phyloP scores from a whole-genome alignment of 148 eudicot species.

The Chenopodium quinoa region DNA sequence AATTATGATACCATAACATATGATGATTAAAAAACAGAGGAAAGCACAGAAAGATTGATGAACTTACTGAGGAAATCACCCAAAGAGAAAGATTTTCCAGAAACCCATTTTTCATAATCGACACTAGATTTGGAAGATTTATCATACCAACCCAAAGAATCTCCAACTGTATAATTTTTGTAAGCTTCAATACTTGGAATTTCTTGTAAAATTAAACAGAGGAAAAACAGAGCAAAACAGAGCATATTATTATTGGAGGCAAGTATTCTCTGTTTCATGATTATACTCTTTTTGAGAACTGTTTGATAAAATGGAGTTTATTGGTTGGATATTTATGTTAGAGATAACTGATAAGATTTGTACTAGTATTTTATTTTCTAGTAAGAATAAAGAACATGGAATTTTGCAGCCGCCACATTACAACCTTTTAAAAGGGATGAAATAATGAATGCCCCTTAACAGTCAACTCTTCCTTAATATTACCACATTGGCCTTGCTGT shows the following conservation, averaged over 20 bases:
- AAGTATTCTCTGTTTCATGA: constrained; percentile 13
- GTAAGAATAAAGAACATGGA: constrained; percentile 11
- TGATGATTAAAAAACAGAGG: neutral
- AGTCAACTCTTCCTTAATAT: constrained; percentile 14
- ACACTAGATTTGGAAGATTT: constrained; percentile 46
- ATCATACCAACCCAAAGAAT: constrained; percentile 81
- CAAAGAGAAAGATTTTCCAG: constrained; percentile 59
- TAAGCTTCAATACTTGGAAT: constrained; percentile 43
- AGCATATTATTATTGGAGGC: neutral
- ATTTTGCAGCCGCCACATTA: constrained; percentile 16
- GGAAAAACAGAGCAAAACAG: constrained; percentile 19
- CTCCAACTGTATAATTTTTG: constrained; percentile 92
- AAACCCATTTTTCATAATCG: constrained; percentile 77
- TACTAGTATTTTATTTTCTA: neutral
- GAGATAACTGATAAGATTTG: neutral
- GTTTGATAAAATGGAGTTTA: neutral
- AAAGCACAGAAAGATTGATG: neutral
- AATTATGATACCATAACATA: neutral
- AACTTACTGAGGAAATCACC: constrained; percentile 94
- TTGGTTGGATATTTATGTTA: constrained; percentile 4
- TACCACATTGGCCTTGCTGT: constrained; percentile 19
- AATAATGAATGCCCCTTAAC: neutral
- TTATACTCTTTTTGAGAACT: neutral
- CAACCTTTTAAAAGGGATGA: constrained; percentile 16
- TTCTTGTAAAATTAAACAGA: constrained; percentile 14